Evolutionary conservation across 768 basidiomycete species (phyloP), one percentile per base, ranked within the genome.

Genomic region (Dioszegia crocea): DNA sequence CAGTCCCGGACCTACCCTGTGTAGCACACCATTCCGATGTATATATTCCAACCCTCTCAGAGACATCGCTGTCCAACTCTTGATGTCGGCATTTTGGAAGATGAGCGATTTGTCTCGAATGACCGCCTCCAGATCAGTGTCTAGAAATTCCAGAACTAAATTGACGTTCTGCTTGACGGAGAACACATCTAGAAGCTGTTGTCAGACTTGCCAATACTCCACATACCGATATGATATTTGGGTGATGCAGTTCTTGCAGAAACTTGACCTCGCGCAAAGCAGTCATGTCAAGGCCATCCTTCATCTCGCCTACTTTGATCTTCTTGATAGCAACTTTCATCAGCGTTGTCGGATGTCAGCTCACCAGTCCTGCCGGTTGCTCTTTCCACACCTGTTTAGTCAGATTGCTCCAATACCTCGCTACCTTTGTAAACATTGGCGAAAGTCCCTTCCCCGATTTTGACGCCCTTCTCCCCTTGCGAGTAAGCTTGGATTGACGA

Each of bases 21-120:
- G 96, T 23, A 99, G 81, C 56, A 98, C 84, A 68, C 86, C 93
- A 76, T 92, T 93, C 51, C 93, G 80, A 73, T 99, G 96, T 67
- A 96, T 97, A 76, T 96, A 98, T 77, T 98, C 96, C n/a, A 99
- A 81, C 1, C 96, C 96, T 39, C 92, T 85, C 71, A 98, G 85
- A 0, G 89, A 92, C 96, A 98, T 98, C 11, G 89, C 88, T 84
- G 96, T 90, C 94, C 96, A 99, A 63, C 88, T 87, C 77, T 99
- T 99, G 79, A 97, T 92, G 76, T 99, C 96, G 1, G 89, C 90
- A 3, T 90, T 88, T 30, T 92, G 81, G 75, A 99, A 97, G 23
- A 97, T 88, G 57, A 96, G 85, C 1, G 86, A 82, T 41, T 89
- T 83, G 77, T 99, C 93, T 71, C 91, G 91, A 77, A 99, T 97